phyloP scores from a whole-genome alignment of 2,329 filamentous ascomycete genomes.

The Exophiala oligosperma region DNA sequence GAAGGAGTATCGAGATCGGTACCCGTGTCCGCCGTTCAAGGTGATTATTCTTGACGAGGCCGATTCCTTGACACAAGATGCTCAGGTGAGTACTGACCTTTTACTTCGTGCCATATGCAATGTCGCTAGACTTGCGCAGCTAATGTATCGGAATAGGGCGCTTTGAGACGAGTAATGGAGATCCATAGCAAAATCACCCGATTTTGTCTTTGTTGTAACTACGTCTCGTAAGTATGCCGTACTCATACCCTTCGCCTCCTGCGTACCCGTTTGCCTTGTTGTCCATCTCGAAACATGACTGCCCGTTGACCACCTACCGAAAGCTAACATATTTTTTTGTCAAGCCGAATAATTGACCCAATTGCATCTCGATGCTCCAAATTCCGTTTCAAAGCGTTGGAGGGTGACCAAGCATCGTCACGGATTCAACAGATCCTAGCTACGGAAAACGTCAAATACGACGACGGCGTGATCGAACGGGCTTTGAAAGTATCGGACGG shows the following conservation, averaged over 20 bases:
- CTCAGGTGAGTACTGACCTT: neutral
- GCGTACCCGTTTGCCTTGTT: no score
- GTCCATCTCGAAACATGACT: no score
- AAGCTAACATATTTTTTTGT: neutral
- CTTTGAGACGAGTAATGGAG: conserved; percentile 94
- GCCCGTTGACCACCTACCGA: no score
- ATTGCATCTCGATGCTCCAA: conserved; percentile 91
- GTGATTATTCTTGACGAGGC: conserved; percentile 96
- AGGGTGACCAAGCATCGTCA: conserved; percentile 77
- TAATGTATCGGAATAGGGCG: conserved; percentile 50
- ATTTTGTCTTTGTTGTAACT: conserved; percentile 98
- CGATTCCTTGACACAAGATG: conserved; percentile 98
- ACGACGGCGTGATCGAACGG: conserved; percentile 76
- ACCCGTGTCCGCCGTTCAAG: conserved; percentile 96
- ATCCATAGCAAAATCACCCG: conserved; percentile 94
- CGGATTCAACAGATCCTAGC: conserved; percentile 80
- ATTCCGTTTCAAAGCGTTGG: conserved; percentile 94
- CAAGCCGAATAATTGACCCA: conserved; percentile 92
- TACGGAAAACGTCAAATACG: conserved; percentile 73
- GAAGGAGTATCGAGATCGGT: conserved; percentile 56
- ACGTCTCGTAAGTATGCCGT: conserved; percentile 55
- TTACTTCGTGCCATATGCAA: neutral
- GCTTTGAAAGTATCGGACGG: conserved; percentile 88
- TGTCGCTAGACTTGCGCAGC: conserved; percentile 53
- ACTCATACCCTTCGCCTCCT: no score